Evolutionary conservation across 352 stramenopile genomes (phyloP).

Genomic region (Blastocystis sp.): DNA sequence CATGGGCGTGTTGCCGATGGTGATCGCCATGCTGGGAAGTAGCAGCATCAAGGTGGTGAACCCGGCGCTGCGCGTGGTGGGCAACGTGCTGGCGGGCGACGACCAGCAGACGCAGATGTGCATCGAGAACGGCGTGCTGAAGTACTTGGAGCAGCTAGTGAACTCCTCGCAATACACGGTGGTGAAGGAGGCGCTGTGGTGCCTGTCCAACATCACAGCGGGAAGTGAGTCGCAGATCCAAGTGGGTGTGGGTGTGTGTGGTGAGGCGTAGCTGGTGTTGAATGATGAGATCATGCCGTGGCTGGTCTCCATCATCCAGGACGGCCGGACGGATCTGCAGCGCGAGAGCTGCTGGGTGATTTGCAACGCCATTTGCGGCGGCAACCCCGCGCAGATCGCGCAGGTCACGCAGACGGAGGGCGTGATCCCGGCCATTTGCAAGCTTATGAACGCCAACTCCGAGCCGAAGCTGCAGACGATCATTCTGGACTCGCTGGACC

Average conservation of each 20-base stretch:
- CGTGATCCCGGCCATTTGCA: conserved; percentile 87
- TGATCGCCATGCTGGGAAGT: conserved; percentile 72
- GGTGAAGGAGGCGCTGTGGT: conserved; percentile 98
- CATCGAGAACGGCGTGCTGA: conserved; percentile 92
- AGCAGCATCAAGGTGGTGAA: conserved; percentile 87
- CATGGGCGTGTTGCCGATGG: conserved; percentile 17
- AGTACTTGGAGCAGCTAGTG: conserved; percentile 89
- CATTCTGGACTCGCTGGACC: conserved; percentile 95
- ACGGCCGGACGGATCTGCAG: conserved; percentile 93
- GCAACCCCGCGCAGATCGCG: conserved; percentile 86
- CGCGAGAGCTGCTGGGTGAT: conserved; percentile 98
- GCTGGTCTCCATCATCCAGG: conserved; percentile 91
- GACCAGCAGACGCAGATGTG: conserved; percentile 98
- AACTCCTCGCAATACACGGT: conserved; percentile 92
- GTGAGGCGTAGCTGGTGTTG: conserved; percentile 79
- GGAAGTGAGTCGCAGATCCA: conserved; percentile 98
- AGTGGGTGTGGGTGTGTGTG: conserved; percentile 66
- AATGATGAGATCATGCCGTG: conserved; percentile 93
- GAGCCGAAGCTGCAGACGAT: conserved; percentile 97
- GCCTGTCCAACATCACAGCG: conserved; percentile 97
- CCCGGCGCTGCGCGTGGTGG: conserved; percentile 89
- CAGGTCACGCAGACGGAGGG: conserved; percentile 90
- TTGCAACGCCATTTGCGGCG: conserved; percentile 90
- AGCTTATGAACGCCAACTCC: conserved; percentile 86
- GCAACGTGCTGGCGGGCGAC: conserved; percentile 98